phyloP scores from a whole-genome alignment of 140 eudicot genomes.

The Erigeron philadelphicus region DNA sequence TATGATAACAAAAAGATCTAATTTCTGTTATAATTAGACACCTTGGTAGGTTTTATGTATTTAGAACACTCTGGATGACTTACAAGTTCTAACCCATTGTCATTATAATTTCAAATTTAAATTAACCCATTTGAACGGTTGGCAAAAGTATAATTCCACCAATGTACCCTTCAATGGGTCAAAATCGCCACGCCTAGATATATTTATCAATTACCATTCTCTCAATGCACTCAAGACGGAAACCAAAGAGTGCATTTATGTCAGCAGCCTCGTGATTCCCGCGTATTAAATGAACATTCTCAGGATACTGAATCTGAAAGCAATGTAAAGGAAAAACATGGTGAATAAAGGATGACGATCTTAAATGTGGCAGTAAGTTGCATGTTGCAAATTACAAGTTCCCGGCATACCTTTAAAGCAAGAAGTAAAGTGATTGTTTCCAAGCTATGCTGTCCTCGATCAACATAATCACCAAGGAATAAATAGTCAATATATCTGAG shows the following conservation, averaged over 20 bases:
- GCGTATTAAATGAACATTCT: slow-evolving; percentile 80
- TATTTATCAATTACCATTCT: slow-evolving; percentile 63
- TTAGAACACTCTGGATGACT: background rate
- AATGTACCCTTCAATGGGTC: slow-evolving; percentile 12
- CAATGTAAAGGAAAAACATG: background rate
- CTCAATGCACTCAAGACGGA: slow-evolving; percentile 93
- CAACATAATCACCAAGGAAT: slow-evolving; percentile 95
- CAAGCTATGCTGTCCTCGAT: slow-evolving; percentile 99
- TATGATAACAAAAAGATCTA: background rate
- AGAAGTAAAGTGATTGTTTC: slow-evolving; percentile 95
- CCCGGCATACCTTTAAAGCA: slow-evolving; percentile 72
- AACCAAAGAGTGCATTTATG: slow-evolving; percentile 90
- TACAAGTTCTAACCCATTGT: background rate
- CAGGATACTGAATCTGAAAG: slow-evolving; percentile 83
- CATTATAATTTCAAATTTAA: background rate
- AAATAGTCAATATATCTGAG: slow-evolving; percentile 86
- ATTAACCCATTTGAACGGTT: background rate
- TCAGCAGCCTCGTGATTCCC: slow-evolving; percentile 99
- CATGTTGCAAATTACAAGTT: background rate
- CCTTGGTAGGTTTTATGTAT: background rate
- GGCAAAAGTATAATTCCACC: slow-evolving; percentile 6
- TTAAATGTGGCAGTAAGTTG: background rate
- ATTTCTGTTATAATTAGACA: background rate
- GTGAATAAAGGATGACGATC: slow-evolving; percentile 3
- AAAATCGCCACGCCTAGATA: slow-evolving; percentile 3